phyloP scores from a whole-genome alignment of 306 rosid species.

The Glycine soja region DNA sequence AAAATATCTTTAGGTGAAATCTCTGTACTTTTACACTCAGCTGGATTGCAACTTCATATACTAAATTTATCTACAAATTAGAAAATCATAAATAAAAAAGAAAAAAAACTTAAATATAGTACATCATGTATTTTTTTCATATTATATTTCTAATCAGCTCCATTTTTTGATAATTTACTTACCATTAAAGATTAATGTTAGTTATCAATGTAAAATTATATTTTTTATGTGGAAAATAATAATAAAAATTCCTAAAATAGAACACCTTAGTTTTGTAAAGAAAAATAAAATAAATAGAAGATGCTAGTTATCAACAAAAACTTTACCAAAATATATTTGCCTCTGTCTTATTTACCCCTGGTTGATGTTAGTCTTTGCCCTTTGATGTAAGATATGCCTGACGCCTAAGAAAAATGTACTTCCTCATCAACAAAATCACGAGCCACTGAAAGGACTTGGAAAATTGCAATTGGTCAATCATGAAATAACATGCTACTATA shows the following conservation, averaged over 20 bases:
- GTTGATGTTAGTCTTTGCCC: neutral
- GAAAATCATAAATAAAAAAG: too few species aligned
- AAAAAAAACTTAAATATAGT: neutral
- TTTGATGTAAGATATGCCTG: neutral
- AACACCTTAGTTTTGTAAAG: neutral
- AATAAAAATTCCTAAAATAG: neutral
- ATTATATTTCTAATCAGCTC: neutral
- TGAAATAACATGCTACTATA: neutral
- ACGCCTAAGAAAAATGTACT: conserved; percentile 3
- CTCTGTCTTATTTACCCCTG: neutral
- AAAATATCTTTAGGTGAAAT: too few species aligned
- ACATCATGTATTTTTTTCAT: too few species aligned
- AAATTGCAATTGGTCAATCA: conserved; percentile 12
- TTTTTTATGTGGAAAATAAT: neutral
- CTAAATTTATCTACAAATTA: too few species aligned
- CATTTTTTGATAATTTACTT: neutral
- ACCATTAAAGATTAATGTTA: neutral
- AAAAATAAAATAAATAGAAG: neutral
- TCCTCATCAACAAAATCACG: conserved; percentile 31
- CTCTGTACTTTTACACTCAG: too few species aligned
- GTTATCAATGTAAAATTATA: neutral
- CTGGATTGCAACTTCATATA: too few species aligned
- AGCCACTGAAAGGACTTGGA: conserved; percentile 29
- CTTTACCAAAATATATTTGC: neutral
- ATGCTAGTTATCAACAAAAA: neutral